phyloP scores from a whole-genome alignment of 2,329 filamentous ascomycete genomes.

The Botrytis elliptica region DNA sequence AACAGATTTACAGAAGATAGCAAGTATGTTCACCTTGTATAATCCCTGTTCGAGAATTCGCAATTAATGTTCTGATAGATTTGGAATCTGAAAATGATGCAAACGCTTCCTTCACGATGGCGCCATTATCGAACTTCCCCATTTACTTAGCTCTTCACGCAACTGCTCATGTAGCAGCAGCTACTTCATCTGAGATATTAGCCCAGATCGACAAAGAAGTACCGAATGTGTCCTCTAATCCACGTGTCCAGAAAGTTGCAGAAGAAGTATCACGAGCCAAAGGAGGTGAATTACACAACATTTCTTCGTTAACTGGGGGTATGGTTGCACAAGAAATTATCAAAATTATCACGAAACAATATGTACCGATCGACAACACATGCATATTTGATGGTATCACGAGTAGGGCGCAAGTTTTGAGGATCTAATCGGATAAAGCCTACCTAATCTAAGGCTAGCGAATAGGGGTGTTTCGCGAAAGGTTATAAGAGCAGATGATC shows the following conservation, averaged over 20 bases:
- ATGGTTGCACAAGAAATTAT: constrained; percentile 97
- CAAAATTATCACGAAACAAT: constrained; percentile 77
- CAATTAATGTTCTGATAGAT: constrained; percentile 44
- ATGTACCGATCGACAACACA: constrained; percentile 68
- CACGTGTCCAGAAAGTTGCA: constrained; percentile 54
- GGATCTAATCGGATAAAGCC: constrained; percentile 28
- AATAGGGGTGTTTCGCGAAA: constrained; percentile 8
- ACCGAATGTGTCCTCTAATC: constrained; percentile 50
- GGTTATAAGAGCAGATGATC: not conserved
- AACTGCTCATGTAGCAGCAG: constrained; percentile 47
- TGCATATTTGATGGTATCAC: constrained; percentile 68
- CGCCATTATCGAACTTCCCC: constrained; percentile 57
- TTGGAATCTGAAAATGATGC: constrained; percentile 55
- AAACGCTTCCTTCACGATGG: constrained; percentile 43
- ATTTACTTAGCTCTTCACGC: constrained; percentile 67
- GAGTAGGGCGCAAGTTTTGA: constrained; percentile 38
- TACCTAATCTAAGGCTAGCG: not conserved
- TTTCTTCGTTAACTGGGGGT: constrained; percentile 81
- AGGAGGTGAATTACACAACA: constrained; percentile 88
- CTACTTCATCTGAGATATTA: constrained; percentile 55
- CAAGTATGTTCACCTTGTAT: constrained; percentile 29
- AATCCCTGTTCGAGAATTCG: constrained; percentile 9
- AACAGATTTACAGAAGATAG: constrained; percentile 30
- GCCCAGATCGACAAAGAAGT: constrained; percentile 45
- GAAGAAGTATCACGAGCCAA: constrained; percentile 72